Conservation (phyloP, 140 eudicot genomes). For the Oenanthe javanica region DNA sequence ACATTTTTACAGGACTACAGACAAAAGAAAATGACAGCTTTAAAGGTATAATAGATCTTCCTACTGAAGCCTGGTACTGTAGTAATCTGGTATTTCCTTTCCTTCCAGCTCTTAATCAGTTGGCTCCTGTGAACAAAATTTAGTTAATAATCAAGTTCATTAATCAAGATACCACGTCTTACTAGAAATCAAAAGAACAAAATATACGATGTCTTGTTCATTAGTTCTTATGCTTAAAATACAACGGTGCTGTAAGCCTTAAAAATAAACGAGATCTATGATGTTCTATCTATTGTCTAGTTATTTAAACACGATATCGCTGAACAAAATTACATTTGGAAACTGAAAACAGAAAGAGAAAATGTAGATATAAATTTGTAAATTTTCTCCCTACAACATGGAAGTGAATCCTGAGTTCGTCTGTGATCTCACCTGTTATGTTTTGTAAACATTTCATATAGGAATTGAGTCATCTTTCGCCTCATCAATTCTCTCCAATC, state of each 20-base stretch:
- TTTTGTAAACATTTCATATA: neutral
- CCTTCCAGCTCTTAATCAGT: neutral
- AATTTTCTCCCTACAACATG: too few relatives aligned
- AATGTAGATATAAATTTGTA: neutral
- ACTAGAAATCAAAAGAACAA: neutral
- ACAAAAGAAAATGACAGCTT: neutral
- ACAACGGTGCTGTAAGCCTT: neutral
- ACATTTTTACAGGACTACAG: conserved; percentile 19
- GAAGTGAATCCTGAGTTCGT: neutral
- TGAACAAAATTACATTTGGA: too few relatives aligned
- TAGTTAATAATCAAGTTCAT: neutral
- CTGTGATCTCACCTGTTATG: neutral
- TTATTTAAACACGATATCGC: too few relatives aligned
- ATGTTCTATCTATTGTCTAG: neutral
- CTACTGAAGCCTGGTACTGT: neutral
- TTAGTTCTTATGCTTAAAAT: neutral
- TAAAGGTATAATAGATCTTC: neutral
- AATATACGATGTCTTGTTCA: neutral
- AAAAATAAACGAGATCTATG: neutral
- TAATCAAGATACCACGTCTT: neutral
- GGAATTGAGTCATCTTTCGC: neutral
- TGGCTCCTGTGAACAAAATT: neutral
- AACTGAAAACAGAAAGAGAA: neutral
- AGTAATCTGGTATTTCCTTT: neutral
- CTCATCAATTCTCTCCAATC: neutral